Evolutionary conservation across 2,329 filamentous ascomycete genomes (phyloP).

Genomic region (Celoporthe dispersa): DNA sequence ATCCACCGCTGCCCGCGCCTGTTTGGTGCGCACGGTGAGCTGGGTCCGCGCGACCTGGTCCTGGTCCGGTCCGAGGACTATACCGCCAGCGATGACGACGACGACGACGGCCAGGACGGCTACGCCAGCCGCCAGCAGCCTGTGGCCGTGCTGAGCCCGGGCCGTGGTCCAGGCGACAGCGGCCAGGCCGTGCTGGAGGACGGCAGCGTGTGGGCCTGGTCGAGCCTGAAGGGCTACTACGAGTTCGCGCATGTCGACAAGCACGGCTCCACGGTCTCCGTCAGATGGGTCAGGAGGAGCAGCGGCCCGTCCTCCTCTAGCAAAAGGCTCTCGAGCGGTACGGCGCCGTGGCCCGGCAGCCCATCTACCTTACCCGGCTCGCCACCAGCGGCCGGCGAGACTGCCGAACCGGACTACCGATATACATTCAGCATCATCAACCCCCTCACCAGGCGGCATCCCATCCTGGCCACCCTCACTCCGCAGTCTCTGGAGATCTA

Average conservation of each 20-base stretch:
- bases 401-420: slow-evolving; percentile 34
- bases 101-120: slow-evolving; percentile 50
- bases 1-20: slow-evolving; percentile 66
- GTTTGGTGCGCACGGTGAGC: slow-evolving; percentile 64
- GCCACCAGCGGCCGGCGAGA: slow-evolving; percentile 31
- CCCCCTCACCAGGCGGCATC: slow-evolving; percentile 69
- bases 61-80: slow-evolving; percentile 74
- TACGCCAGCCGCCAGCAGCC: slow-evolving; percentile 47
- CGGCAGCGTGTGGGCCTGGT: slow-evolving; percentile 61
- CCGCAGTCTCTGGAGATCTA: slow-evolving; percentile 68
- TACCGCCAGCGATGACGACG: slow-evolving; percentile 48
- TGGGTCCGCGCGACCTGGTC: slow-evolving; percentile 73
- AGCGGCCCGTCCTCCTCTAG: slow-evolving; percentile 31
- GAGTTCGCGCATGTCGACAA: slow-evolving; percentile 67
- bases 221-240: slow-evolving; percentile 61
- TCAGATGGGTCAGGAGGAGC: slow-evolving; percentile 68
- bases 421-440: slow-evolving; percentile 81
- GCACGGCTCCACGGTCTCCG: slow-evolving; percentile 62
- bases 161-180: slow-evolving; percentile 54
- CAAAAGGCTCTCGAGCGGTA: slow-evolving; percentile 32
- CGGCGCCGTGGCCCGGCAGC: slow-evolving; percentile 28
- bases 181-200: slow-evolving; percentile 70
- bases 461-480: slow-evolving; percentile 72
- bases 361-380: not conserved
- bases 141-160: slow-evolving; percentile 70